A percentile compares a stretch with the other conserved stretches of the same genome.
Conservation (phyloP, 257 asterid species). For the Jacaranda mimosifolia region DNA sequence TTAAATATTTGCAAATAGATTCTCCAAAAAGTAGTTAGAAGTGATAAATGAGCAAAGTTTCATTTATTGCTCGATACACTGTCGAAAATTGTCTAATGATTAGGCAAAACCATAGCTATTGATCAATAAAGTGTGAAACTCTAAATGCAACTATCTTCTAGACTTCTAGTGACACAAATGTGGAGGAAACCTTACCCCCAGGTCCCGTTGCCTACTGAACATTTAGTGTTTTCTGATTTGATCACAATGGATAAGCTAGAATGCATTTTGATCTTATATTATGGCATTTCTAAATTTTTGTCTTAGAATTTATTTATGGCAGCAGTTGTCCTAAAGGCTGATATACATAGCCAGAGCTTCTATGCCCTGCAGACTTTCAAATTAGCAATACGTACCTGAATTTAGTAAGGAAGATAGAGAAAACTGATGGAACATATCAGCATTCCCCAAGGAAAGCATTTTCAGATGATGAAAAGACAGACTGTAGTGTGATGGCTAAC, state of each 20-base stretch:
- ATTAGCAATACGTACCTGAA: neutral
- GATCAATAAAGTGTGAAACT: conserved; percentile 14
- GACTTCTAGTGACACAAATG: conserved; percentile 3
- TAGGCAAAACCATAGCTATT: conserved; percentile 13
- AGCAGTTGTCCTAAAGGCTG: conserved; percentile 8
- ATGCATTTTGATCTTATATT: neutral
- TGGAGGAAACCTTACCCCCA: conserved; percentile 1
- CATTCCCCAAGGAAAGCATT: conserved; percentile 2
- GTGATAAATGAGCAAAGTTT: conserved; percentile 19
- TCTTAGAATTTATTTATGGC: conserved; percentile 16
- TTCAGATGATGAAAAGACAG: conserved; percentile 6
- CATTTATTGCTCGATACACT: conserved; percentile 15
- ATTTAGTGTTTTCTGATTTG: conserved; percentile 12
- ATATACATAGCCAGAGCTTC: neutral
- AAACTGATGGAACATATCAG: neutral
- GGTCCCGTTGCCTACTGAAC: conserved; percentile 15
- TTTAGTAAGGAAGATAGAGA: conserved; percentile 1
- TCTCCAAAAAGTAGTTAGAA: neutral
- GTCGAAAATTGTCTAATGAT: neutral
- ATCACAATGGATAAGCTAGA: conserved; percentile 2
- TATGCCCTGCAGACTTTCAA: neutral
- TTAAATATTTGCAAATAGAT: conserved; percentile 2
- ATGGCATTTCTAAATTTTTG: neutral
- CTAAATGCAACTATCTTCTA: neutral
- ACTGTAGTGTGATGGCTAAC: neutral